These are phyloP conservation scores for Entonaema liquescens DNA, from an alignment of 495 filamentous ascomycete genomes.

Conservation along the genomic window DNA sequence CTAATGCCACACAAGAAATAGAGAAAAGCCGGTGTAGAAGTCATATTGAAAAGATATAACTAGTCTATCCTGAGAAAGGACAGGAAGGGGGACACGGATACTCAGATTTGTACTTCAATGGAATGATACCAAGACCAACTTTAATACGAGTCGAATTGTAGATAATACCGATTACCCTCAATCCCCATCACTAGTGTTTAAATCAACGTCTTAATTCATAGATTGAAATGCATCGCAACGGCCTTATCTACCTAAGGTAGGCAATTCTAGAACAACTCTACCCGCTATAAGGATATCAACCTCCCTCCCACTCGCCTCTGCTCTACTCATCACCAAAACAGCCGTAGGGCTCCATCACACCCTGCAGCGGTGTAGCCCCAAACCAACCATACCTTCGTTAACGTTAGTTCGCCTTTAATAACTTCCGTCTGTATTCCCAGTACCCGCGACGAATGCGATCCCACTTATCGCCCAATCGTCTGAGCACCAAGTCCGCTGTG, in stretches of 20 bases:
- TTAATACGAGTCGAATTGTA: too few relatives aligned
- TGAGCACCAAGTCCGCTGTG: constrained; percentile 70
- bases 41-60: too few relatives aligned
- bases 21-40: too few relatives aligned
- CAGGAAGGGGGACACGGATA: neutral
- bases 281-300: neutral
- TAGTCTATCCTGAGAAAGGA: neutral
- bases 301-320: neutral
- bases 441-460: constrained; percentile 92
- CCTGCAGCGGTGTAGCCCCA: neutral
- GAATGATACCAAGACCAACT: neutral
- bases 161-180: neutral
- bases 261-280: neutral
- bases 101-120: too few relatives aligned
- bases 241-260: neutral
- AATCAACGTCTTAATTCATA: neutral
- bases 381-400: neutral
- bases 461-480: constrained; percentile 81
- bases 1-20: too few relatives aligned
- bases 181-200: neutral
- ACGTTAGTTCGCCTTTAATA: constrained; percentile 33
- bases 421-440: constrained; percentile 80
- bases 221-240: neutral
- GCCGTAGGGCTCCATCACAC: neutral
- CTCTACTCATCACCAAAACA: neutral